These are phyloP conservation scores for Asclepias syriaca DNA, from an alignment of 257 asterid genomes.

Conservation along the genomic window DNA sequence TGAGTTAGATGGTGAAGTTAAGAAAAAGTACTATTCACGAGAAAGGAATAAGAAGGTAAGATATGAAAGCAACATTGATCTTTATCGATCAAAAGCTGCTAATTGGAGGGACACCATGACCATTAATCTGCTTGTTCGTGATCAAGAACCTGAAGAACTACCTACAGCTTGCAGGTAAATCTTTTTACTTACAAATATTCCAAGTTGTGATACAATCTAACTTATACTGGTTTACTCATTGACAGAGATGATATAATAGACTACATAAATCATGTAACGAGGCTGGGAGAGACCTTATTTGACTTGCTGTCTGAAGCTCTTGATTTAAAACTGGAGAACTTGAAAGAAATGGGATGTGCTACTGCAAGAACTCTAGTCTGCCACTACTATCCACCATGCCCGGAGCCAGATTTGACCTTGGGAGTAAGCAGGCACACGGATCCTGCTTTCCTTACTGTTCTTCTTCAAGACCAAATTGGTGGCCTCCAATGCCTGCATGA, in stretches of 20 bases:
- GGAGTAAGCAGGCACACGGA: constrained; percentile 69
- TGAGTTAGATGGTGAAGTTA: constrained; percentile 48
- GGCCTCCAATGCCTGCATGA: constrained; percentile 63
- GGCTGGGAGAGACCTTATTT: constrained; percentile 39
- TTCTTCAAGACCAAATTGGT: constrained; percentile 55
- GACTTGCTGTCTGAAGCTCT: constrained; percentile 69
- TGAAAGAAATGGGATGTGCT: constrained; percentile 38
- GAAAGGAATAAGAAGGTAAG: constrained; percentile 39
- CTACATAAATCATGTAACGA: constrained; percentile 30
- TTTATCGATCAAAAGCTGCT: constrained; percentile 42
- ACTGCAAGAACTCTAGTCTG: constrained; percentile 28
- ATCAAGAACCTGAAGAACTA: constrained; percentile 37
- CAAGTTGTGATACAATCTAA: background rate
- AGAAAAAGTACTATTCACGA: constrained; percentile 32
- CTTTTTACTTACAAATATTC: background rate
- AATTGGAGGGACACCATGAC: constrained; percentile 68
- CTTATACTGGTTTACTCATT: background rate
- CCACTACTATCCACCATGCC: constrained; percentile 73
- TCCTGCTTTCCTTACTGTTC: constrained; percentile 49
- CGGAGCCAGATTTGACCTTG: constrained; percentile 59
- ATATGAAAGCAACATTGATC: constrained; percentile 49
- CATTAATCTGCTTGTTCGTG: constrained; percentile 18
- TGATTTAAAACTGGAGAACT: constrained; percentile 40
- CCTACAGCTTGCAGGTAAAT: constrained; percentile 59
- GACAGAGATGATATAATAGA: constrained; percentile 40